phyloP scores from a whole-genome alignment of 1,139 yeast genomes.

The Yamadazyma atmosphaerica region DNA sequence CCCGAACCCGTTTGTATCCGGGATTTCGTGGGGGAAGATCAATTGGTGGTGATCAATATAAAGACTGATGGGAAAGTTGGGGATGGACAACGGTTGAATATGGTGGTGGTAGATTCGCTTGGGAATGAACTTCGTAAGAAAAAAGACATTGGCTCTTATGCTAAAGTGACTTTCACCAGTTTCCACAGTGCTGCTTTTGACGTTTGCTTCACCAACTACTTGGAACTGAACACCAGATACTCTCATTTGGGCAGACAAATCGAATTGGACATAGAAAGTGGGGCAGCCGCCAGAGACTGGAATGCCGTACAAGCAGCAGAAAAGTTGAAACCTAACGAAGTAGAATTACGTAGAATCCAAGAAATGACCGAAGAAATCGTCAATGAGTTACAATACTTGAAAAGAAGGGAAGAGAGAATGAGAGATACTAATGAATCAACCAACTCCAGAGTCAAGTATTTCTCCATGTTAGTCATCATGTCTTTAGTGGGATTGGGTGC shows the following conservation, averaged over 20 bases:
- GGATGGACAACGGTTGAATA: conserved; percentile 79
- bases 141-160: conserved; percentile 63
- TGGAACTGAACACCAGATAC: conserved; percentile 39
- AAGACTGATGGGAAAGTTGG: conserved; percentile 71
- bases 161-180: conserved; percentile 79
- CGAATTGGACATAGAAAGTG: conserved; percentile 91
- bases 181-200: conserved; percentile 84
- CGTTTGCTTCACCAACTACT: conserved; percentile 78
- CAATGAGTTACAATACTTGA: conserved; percentile 77
- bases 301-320: conserved; percentile 90
- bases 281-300: conserved; percentile 98
- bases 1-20: conserved; percentile 69
- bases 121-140: conserved; percentile 73
- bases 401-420: conserved; percentile 83
- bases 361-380: conserved; percentile 80
- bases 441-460: conserved; percentile 80
- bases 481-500: conserved; percentile 77
- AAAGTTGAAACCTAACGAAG: conserved; percentile 89
- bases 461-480: conserved; percentile 67
- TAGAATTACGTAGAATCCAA: conserved; percentile 81
- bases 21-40: conserved; percentile 83
- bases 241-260: conserved; percentile 55
- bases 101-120: conserved; percentile 61
- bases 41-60: conserved; percentile 80
- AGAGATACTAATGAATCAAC: conserved; percentile 98